Percentiles rank a stretch among this genome's conserved stretches.
These are phyloP conservation scores for Phialophora chinensis DNA, from an alignment of 2,329 filamentous ascomycete genomes.

Conservation along the genomic window DNA sequence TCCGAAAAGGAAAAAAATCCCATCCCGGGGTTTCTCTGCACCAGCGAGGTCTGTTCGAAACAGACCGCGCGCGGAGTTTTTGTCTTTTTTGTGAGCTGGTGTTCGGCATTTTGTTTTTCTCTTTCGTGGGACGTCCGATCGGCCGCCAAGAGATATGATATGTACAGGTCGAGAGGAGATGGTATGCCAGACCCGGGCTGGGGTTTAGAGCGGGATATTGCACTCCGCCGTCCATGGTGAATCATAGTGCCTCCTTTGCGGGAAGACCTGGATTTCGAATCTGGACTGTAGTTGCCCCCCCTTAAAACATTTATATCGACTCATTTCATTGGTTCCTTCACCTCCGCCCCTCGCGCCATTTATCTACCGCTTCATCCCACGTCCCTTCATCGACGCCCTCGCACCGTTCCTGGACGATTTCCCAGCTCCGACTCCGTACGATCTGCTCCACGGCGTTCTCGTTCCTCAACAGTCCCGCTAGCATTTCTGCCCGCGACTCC, in stretches of 20 bases:
- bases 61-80: background rate
- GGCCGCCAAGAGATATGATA: background rate
- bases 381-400: slow-evolving; percentile 55
- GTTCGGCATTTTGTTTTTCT: background rate
- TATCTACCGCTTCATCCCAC: slow-evolving; percentile 29
- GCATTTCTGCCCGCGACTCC: slow-evolving; percentile 78
- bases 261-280: background rate
- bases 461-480: slow-evolving; percentile 74
- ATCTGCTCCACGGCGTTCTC: slow-evolving; percentile 82
- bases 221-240: background rate
- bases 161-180: background rate
- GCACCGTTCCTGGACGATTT: slow-evolving; percentile 76
- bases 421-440: slow-evolving; percentile 82
- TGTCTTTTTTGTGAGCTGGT: background rate
- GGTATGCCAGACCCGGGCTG: background rate
- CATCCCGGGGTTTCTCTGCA: background rate
- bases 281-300: background rate
- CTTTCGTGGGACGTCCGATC: background rate
- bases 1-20: background rate
- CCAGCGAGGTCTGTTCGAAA: background rate
- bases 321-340: background rate
- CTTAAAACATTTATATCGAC: background rate
- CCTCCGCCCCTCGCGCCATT: slow-evolving; percentile 23
- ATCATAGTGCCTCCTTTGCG: background rate
- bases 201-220: too few species aligned